Evolutionary conservation across 345 rosid species (phyloP).

Genomic region (Rhodomyrtus tomentosa): DNA sequence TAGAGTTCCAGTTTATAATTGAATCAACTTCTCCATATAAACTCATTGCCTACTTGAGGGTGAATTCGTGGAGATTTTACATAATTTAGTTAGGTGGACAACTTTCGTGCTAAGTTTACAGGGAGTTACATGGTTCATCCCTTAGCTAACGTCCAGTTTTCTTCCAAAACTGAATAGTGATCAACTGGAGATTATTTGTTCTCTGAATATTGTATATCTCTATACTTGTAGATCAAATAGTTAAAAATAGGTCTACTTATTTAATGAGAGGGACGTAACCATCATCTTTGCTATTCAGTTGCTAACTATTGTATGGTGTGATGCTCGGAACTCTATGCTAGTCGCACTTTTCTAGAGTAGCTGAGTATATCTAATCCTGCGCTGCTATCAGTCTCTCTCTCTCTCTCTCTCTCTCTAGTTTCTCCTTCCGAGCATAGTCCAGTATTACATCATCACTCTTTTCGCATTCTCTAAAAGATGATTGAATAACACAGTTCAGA

Average conservation of each 20-base stretch:
- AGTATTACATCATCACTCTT: background rate
- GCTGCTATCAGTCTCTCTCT: background rate
- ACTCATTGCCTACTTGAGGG: background rate
- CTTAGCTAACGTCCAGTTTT: background rate
- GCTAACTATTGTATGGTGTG: background rate
- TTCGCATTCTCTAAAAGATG: background rate
- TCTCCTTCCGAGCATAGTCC: background rate
- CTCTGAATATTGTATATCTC: background rate
- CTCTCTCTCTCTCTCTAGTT: background rate
- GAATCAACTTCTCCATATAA: background rate
- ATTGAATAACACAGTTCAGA: background rate
- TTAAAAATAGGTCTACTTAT: background rate
- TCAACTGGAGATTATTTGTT: background rate
- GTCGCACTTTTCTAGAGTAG: background rate
- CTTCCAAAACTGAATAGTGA: background rate
- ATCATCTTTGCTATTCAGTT: background rate
- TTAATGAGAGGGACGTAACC: background rate
- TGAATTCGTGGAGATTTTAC: background rate
- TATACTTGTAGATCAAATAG: background rate
- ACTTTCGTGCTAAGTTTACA: background rate
- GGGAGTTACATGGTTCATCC: background rate
- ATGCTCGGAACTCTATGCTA: background rate
- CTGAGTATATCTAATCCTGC: background rate
- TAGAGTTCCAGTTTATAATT: background rate
- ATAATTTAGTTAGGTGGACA: background rate